Conservation (phyloP, 495 filamentous ascomycete genomes). For the Glarea lozoyensis region DNA sequence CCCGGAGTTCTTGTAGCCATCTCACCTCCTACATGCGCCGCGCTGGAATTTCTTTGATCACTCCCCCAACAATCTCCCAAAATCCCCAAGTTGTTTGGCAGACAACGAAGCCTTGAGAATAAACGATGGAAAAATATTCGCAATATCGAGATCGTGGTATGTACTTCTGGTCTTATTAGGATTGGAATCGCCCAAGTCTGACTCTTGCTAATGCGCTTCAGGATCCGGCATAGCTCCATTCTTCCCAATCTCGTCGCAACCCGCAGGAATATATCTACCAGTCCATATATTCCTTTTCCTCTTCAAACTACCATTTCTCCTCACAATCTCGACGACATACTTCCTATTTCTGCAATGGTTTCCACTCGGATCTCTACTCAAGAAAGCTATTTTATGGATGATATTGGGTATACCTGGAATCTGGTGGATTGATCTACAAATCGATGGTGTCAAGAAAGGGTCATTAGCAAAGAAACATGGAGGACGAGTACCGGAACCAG, state of each 20-base stretch:
- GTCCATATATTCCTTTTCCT: constrained; percentile 64
- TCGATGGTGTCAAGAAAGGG: constrained; percentile 91
- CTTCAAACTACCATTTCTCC: constrained; percentile 70
- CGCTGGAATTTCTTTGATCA: too few species aligned
- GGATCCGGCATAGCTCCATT: constrained; percentile 96
- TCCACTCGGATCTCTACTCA: constrained; percentile 66
- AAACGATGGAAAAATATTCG: constrained; percentile 89
- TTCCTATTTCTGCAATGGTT: constrained; percentile 80
- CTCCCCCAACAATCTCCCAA: too few species aligned
- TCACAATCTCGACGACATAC: constrained; percentile 58
- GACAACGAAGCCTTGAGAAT: too few species aligned
- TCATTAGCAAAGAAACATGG: constrained; percentile 48
- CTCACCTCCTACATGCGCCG: too few species aligned
- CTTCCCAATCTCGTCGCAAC: constrained; percentile 61
- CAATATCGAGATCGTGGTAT: constrained; percentile 90
- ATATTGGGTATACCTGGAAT: constrained; percentile 80
- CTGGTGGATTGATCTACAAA: constrained; percentile 96
- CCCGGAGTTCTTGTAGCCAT: too few species aligned
- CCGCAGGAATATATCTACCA: constrained; percentile 50
- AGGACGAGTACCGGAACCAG: constrained; percentile 62
- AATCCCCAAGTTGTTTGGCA: too few species aligned
- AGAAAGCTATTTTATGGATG: constrained; percentile 80
- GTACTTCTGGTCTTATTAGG: constrained; percentile 14
- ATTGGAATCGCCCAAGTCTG: constrained; percentile 1
- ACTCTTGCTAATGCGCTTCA: constrained; percentile 28